These are phyloP conservation scores for Phyllosticta paracitricarpa DNA, from an alignment of 2,329 filamentous ascomycete genomes.

Conservation along the genomic window DNA sequence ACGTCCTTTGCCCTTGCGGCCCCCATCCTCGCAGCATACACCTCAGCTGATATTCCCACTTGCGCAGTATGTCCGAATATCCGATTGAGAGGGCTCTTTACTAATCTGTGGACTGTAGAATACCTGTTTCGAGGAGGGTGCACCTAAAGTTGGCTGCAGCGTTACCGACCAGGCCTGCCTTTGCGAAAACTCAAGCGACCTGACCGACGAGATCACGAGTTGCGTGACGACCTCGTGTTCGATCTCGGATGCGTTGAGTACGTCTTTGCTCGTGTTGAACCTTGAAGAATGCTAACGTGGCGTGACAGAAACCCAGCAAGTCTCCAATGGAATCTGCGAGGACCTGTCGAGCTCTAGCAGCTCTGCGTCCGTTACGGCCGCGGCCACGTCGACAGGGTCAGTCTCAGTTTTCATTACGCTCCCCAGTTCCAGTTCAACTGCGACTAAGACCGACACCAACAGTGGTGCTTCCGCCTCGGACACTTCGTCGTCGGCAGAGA, in stretches of 20 bases:
- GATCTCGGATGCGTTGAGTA: conserved; percentile 29
- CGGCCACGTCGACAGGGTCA: conserved; percentile 2
- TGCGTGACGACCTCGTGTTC: conserved; percentile 32
- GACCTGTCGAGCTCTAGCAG: conserved; percentile 11
- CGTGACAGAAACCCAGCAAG: conserved; percentile 11
- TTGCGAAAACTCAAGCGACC: conserved; percentile 35
- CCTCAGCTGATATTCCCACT: conserved; percentile 16
- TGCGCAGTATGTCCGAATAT: conserved; percentile 22
- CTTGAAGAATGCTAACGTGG: background rate
- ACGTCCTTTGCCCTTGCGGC: conserved; percentile 2
- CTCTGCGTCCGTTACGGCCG: conserved; percentile 16
- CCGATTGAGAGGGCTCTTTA: background rate
- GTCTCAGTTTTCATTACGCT: conserved; percentile 1
- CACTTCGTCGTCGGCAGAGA: background rate
- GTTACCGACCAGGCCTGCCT: conserved; percentile 41
- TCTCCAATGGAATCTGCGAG: conserved; percentile 19
- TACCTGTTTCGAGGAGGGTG: conserved; percentile 39
- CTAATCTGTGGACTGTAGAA: conserved; percentile 21
- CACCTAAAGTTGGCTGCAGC: conserved; percentile 38
- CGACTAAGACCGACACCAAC: conserved; percentile 7
- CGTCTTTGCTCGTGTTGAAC: conserved; percentile 12
- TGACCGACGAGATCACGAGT: conserved; percentile 29
- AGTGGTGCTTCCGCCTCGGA: background rate
- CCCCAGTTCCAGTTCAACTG: background rate
- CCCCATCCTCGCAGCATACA: conserved; percentile 5